A percentile compares a stretch with the other conserved stretches of the same genome.
Conservation (phyloP, 495 filamentous ascomycete species). For the Neurospora pannonica region DNA sequence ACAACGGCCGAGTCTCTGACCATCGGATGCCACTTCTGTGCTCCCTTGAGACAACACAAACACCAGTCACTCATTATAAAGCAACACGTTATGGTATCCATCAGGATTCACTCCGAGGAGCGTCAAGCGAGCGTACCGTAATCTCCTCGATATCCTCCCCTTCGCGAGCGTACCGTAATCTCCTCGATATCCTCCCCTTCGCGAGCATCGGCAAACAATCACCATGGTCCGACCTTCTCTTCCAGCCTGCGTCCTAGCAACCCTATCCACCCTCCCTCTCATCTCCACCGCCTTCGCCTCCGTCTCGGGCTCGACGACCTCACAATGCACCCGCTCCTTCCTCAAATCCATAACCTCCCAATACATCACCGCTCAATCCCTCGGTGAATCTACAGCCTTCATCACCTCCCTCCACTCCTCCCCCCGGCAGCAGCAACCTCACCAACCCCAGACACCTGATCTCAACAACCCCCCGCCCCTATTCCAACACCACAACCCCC, state of each 20-base stretch:
- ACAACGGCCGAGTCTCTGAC: background rate
- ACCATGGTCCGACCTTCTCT: background rate
- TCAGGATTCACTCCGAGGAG: background rate
- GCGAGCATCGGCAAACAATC: background rate
- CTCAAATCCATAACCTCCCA: slow-evolving; percentile 9
- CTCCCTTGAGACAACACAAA: background rate
- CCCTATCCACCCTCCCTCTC: background rate
- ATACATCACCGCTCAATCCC: slow-evolving; percentile 8
- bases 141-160: background rate
- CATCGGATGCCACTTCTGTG: background rate
- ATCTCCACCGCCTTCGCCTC: background rate
- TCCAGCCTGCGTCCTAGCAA: background rate
- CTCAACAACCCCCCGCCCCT: background rate
- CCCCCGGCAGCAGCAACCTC: slow-evolving; percentile 8
- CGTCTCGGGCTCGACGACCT: rapidly evolving
- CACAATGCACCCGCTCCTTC: slow-evolving; percentile 7
- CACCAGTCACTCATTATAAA: background rate
- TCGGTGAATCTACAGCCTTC: slow-evolving; percentile 1
- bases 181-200: background rate
- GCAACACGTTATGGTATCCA: background rate
- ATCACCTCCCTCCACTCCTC: background rate
- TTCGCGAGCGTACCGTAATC: too few species aligned
- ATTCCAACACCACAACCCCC: background rate
- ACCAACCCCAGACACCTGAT: too few species aligned
- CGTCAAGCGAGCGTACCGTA: background rate